Conservation (phyloP, 495 filamentous ascomycete species). For the Pyronema omphalodes region DNA sequence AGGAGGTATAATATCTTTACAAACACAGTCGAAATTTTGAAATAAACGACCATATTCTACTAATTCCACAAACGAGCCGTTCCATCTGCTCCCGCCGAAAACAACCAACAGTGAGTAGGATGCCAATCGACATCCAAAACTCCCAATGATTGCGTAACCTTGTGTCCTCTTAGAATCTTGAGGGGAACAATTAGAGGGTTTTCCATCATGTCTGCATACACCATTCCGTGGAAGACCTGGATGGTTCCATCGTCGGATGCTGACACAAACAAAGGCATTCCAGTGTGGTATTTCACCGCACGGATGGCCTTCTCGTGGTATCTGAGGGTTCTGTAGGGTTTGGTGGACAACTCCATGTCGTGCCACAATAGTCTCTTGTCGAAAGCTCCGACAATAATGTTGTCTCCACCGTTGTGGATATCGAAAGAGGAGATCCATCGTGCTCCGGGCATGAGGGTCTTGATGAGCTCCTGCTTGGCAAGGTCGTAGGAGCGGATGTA, state of each 20-base stretch:
- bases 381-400: conserved; percentile 83
- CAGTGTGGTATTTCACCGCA: conserved; percentile 65
- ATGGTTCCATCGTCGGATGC: conserved; percentile 83
- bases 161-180: conserved; percentile 83
- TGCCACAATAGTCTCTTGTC: conserved; percentile 92
- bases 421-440: conserved; percentile 90
- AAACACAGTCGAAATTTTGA: background rate
- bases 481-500: conserved; percentile 85
- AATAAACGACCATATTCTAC: background rate
- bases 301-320: conserved; percentile 87
- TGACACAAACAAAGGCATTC: conserved; percentile 79
- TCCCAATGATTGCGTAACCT: conserved; percentile 58
- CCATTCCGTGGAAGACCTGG: conserved; percentile 93
- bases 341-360: conserved; percentile 75
- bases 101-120: conserved; percentile 75
- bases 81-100: conserved; percentile 86
- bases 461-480: conserved; percentile 68
- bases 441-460: conserved; percentile 79
- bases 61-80: conserved; percentile 56
- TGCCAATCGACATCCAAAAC: conserved; percentile 94
- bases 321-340: conserved; percentile 86
- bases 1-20: background rate
- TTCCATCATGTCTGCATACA: conserved; percentile 82
- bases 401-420: conserved; percentile 82
- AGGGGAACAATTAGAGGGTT: conserved; percentile 90